Base-by-base conservation (phyloP, 345 rosid genomes). In the Gossypium stocksii region DNA sequence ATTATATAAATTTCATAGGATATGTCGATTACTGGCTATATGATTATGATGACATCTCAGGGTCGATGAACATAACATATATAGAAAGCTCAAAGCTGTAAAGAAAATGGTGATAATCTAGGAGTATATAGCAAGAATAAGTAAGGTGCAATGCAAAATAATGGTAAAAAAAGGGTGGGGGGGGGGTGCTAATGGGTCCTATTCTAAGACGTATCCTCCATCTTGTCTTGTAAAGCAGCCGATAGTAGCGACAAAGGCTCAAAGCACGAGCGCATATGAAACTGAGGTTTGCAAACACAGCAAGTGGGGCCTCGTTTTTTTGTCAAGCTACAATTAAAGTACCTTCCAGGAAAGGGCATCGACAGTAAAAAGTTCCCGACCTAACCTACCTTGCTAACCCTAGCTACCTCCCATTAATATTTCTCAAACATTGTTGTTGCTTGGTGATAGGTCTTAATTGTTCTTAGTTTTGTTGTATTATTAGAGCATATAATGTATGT, bases 181-280 rank as follows among this genome's bases (percentile, higher is more conserved):
- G 9, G 38, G 44, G 25, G 67, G 67, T 22, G 22, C 23, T 34
- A 38, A 15, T 34, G 67, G 67, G 9, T 63, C 23, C 13, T 66
- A 66, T 66, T 66, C 52, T 61, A 53, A 76, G 74, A 61, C 22
- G 63, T 64, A 76, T 76, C 73, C 25, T 59, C 76, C 66, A 46
- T 70, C 75, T 52, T 76, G 78, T 79, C 71, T 34, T 71, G 75
- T 72, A 12, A 52, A 58, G 41, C 41, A 5, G 7, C 41, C 7
- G 19, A 16, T 4, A 63, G 56, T 57, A 75, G 78, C 77, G 80
- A 75, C 83, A 81, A 27, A 34, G 7, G 41, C 41, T 15, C 65
- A 20, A 38, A 75, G 57, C 83, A 79, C 72, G 51, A 74, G 71
- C 46, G 34, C 13, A 34, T 62, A 41, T 34, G 38, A 63, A 38